Percentiles rank a stretch among this genome's conserved stretches.
Evolutionary conservation across 2,329 filamentous ascomycete species (phyloP).

Genomic region (Zasmidium angulare): DNA sequence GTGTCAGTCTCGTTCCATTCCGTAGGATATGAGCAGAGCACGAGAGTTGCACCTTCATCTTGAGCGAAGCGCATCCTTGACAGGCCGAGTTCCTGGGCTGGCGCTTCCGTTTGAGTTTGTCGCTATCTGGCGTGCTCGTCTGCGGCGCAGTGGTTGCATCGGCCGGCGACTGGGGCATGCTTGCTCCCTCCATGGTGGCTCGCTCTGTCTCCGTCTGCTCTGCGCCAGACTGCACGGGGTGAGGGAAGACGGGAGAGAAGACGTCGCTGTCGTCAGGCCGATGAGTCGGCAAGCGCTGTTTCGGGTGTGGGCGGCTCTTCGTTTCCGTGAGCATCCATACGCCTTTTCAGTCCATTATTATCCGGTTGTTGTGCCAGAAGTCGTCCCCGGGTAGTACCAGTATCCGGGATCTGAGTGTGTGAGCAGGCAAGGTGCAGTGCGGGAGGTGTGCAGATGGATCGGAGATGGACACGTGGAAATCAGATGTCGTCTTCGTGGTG

Average conservation of each 20-base stretch:
- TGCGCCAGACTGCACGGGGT: not conserved
- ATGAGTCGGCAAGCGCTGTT: not conserved
- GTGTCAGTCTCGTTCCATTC: conserved; percentile 3
- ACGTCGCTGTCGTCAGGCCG: not conserved
- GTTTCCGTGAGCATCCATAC: not conserved
- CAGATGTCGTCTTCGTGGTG: not conserved
- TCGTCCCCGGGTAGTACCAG: not conserved
- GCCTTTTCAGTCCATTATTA: too few relatives aligned
- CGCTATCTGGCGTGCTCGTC: conserved; percentile 11
- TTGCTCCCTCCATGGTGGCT: conserved; percentile 4
- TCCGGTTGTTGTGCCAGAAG: not conserved
- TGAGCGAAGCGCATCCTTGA: conserved; percentile 28
- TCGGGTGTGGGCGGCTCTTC: not conserved
- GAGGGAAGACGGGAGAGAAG: not conserved
- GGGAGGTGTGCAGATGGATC: too few relatives aligned
- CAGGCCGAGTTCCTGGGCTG: conserved; percentile 31
- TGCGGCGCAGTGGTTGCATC: conserved; percentile 4
- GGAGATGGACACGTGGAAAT: not conserved
- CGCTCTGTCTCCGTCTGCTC: too few relatives aligned
- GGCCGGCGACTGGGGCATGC: conserved; percentile 2
- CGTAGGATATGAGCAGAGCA: not conserved
- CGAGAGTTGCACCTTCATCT: conserved; percentile 26
- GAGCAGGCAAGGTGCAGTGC: not conserved
- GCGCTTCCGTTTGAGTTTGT: conserved; percentile 25
- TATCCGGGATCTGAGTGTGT: not conserved